These are phyloP conservation scores for Zygnema cylindricum DNA, from an alignment of 139 green algal genomes.

Conservation along the genomic window DNA sequence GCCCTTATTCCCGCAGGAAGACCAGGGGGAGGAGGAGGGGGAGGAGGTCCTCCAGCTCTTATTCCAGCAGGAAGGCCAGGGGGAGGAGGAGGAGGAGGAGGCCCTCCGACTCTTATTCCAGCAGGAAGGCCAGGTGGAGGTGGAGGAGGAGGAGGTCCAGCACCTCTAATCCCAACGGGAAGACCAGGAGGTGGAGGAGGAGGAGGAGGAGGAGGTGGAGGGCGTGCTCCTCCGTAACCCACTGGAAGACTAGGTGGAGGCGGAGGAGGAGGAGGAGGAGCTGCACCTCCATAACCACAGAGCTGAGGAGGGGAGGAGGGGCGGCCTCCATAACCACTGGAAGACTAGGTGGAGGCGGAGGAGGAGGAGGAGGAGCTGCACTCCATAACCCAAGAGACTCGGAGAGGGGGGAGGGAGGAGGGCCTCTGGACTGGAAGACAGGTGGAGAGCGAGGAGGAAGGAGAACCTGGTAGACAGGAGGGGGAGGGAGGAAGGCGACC, in stretches of 20 bases:
- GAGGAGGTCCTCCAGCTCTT: conserved; percentile 12
- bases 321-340: neutral
- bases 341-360: conserved; percentile 17
- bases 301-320: neutral
- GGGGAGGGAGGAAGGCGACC: no score
- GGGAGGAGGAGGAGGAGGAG: conserved; percentile 38
- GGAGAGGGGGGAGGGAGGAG: neutral
- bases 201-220: conserved; percentile 44
- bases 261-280: conserved; percentile 24
- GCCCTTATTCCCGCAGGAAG: conserved; percentile 21
- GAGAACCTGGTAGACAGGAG: no score
- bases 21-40: conserved; percentile 39
- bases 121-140: conserved; percentile 23
- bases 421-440: neutral
- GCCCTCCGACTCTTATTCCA: neutral
- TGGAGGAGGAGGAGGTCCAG: conserved; percentile 17
- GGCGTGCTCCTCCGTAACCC: neutral
- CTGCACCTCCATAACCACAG: neutral
- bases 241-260: conserved; percentile 3
- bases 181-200: conserved; percentile 40
- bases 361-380: conserved; percentile 14
- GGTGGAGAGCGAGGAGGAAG: conserved; percentile 33
- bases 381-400: neutral
- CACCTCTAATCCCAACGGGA: conserved; percentile 7
- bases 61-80: conserved; percentile 25